Evolutionary conservation across 225 moss, liverwort and hornwort species (phyloP).

Genomic region (Marchantia polymorpha): DNA sequence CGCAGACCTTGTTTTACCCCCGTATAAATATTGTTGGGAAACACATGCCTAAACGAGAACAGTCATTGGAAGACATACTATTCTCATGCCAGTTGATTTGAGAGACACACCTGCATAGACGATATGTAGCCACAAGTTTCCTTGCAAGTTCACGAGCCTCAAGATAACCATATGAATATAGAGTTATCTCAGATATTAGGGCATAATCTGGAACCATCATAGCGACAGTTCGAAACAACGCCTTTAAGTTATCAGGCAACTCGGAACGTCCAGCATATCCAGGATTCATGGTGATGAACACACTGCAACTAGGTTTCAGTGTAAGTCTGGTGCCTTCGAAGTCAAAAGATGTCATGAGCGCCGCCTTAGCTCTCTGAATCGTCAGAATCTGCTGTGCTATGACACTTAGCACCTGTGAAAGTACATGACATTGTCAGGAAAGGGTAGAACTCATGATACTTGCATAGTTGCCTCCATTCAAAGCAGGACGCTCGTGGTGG

Average conservation of each 20-base stretch:
- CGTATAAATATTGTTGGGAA: not conserved
- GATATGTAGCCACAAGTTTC: conserved; percentile 72
- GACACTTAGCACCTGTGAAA: conserved; percentile 58
- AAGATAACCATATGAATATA: conserved; percentile 65
- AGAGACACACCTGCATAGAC: conserved; percentile 51
- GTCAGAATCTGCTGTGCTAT: conserved; percentile 74
- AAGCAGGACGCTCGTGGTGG: not conserved
- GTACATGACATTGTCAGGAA: not conserved
- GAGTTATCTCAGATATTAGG: conserved; percentile 64
- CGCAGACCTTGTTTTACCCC: not conserved
- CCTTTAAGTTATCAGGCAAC: conserved; percentile 60
- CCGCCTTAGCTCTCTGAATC: conserved; percentile 65
- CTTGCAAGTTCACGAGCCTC: conserved; percentile 58
- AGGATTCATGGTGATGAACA: conserved; percentile 79
- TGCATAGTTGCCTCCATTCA: not conserved
- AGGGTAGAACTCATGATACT: not conserved
- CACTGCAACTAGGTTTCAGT: conserved; percentile 58
- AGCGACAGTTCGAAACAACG: conserved; percentile 66
- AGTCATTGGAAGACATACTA: not conserved
- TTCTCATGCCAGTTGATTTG: not conserved
- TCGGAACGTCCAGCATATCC: conserved; percentile 68
- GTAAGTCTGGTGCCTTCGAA: conserved; percentile 62
- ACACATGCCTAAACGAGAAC: not conserved
- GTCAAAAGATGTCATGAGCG: conserved; percentile 46
- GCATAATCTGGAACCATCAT: conserved; percentile 88